Conservation (phyloP, 2,329 filamentous ascomycete species). For the Phyllosticta citribraziliensis region DNA sequence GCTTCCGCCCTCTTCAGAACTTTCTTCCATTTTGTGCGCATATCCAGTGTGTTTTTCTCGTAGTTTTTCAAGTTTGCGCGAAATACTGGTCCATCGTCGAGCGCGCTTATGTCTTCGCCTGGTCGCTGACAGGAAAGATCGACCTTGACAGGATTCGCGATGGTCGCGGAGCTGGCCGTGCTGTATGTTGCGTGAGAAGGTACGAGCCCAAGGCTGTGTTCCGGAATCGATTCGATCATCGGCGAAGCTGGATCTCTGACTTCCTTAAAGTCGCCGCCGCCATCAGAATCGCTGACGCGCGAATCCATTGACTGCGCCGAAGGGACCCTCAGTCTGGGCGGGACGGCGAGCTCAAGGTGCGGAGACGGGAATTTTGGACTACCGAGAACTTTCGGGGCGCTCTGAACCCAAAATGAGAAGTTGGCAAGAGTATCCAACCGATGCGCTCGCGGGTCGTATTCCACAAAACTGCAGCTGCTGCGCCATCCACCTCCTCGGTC, state of each 20-base stretch:
- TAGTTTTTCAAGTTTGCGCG: slow-evolving; percentile 92
- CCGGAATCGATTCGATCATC: slow-evolving; percentile 37
- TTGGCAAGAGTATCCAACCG: slow-evolving; percentile 77
- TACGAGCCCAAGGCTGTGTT: slow-evolving; percentile 35
- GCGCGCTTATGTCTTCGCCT: slow-evolving; percentile 71
- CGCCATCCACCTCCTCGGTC: slow-evolving; percentile 89
- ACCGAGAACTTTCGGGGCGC: slow-evolving; percentile 40
- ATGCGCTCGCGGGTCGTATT: slow-evolving; percentile 92
- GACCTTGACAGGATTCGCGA: slow-evolving; percentile 54
- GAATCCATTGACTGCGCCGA: slow-evolving; percentile 82
- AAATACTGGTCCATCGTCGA: slow-evolving; percentile 91
- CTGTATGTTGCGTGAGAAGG: slow-evolving; percentile 25
- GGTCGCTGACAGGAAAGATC: slow-evolving; percentile 81
- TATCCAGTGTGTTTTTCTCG: slow-evolving; percentile 91
- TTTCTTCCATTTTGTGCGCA: slow-evolving; percentile 92
- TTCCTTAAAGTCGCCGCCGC: slow-evolving; percentile 31
- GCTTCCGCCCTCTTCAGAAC: slow-evolving; percentile 90
- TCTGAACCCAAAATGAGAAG: slow-evolving; percentile 93
- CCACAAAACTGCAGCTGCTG: slow-evolving; percentile 93
- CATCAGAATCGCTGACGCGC: slow-evolving; percentile 63
- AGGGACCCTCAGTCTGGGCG: slow-evolving; percentile 70
- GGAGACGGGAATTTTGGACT: slow-evolving; percentile 48
- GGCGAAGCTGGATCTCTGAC: slow-evolving; percentile 37
- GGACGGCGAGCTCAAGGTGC: slow-evolving; percentile 61
- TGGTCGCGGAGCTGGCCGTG: slow-evolving; percentile 11